Percentiles rank a stretch among this genome's conserved stretches.
Evolutionary conservation across 345 rosid genomes (phyloP).

Genomic region (Atalantia buxifolia): DNA sequence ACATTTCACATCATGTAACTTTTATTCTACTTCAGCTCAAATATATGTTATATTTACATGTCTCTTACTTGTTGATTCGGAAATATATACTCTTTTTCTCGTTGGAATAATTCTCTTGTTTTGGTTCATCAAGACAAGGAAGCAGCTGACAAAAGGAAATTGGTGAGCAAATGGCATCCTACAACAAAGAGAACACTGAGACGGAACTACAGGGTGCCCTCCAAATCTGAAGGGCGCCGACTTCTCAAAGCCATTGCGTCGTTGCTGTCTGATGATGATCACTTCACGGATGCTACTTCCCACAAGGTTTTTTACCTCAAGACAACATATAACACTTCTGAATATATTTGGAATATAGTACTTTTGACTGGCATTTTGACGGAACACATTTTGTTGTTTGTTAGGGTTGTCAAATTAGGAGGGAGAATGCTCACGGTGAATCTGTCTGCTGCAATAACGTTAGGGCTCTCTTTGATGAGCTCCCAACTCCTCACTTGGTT

Average conservation of each 20-base stretch:
- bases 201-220: slow-evolving; percentile 86
- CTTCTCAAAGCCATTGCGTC: slow-evolving; percentile 84
- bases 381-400: neutral
- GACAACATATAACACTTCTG: neutral
- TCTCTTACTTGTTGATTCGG: neutral
- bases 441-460: slow-evolving; percentile 97
- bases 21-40: neutral
- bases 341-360: neutral
- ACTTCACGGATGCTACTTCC: slow-evolving; percentile 80
- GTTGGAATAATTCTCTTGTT: neutral
- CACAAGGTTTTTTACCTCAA: slow-evolving; percentile 58
- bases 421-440: slow-evolving; percentile 95
- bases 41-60: neutral
- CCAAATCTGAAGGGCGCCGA: slow-evolving; percentile 76
- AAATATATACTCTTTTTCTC: neutral
- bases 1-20: neutral
- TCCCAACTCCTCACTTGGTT: slow-evolving; percentile 82
- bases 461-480: slow-evolving; percentile 92
- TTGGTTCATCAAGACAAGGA: slow-evolving; percentile 51
- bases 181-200: slow-evolving; percentile 87
- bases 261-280: slow-evolving; percentile 85
- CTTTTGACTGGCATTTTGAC: neutral
- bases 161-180: slow-evolving; percentile 95
- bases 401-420: slow-evolving; percentile 93
- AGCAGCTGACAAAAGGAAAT: slow-evolving; percentile 69